Base-by-base conservation (phyloP, 225 moss, liverwort and hornwort genomes). In the Pleurozium schreberi region DNA sequence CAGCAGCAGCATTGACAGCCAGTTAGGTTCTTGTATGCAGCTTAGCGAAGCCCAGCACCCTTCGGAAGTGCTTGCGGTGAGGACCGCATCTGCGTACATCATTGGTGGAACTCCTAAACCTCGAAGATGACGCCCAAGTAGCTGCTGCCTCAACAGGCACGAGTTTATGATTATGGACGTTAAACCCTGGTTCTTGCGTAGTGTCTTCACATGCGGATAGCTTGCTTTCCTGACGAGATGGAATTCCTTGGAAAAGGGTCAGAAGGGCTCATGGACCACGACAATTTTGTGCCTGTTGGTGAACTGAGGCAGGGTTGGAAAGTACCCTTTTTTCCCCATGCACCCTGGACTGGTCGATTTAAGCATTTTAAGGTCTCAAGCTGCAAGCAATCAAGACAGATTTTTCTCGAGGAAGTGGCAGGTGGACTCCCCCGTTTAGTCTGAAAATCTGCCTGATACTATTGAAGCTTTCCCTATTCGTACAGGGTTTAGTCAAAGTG, bases 11-110 rank as follows among this genome's bases (percentile, higher is more conserved):
- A 80, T 68, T 49, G 69, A 25, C 75, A 38, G 59, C 52, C 61
- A 61, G 60, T 81, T 68, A 58, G 81, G 74, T 86, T 86, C 47
- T 74, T 80, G 73, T 74, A 69, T 82, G 87, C 82, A 81, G 87
- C 87, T 87, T 55, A 85, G 87, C 80, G 82, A 87, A 66, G 61
- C 89, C 92, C 92, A 90, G 90, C 87, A 88, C 80, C 57, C 38
- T 67, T 75, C 70, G 89, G 50, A 85, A 83, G 89, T 87, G 85
- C 83, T 91, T 79, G 91, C 88, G 87, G 85, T 91, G 87, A 91
- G 83, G 83, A 91, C 36, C 85, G 91, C 87, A 85, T 79, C 60
- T 88, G 85, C 69, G 49, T 76, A 58, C 89, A 88, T 82, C 85
- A 80, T 66, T 82, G 83, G 83, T 70, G 34, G 52, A 36, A 59